Evolutionary conservation across 805 yeast species (phyloP).

Genomic region (Myxozyma sirexii): DNA sequence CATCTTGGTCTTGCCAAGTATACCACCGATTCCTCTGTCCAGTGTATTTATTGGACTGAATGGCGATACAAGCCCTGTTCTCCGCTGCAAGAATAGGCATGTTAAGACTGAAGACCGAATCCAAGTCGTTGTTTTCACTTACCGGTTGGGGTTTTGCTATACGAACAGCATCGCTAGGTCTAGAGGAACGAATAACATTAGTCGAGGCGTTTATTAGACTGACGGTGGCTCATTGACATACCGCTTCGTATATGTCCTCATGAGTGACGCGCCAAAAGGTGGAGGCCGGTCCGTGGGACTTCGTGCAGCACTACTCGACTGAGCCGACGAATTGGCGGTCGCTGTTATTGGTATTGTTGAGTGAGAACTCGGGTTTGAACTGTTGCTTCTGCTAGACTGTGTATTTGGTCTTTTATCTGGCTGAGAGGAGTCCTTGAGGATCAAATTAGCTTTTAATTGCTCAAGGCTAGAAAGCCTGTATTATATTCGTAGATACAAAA

Average conservation of each 20-base stretch:
- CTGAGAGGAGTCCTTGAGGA: not conserved
- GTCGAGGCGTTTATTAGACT: not conserved
- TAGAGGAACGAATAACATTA: not conserved
- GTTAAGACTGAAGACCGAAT: not conserved
- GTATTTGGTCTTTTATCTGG: no score
- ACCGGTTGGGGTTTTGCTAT: conserved; percentile 10
- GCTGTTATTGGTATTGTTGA: not conserved
- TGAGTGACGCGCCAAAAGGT: conserved; percentile 1
- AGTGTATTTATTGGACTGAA: conserved; percentile 8
- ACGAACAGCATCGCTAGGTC: conserved; percentile 6
- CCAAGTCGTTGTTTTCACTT: not conserved
- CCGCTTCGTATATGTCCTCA: conserved; percentile 1
- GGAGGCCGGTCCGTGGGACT: not conserved
- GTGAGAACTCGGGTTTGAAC: no score
- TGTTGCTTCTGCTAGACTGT: no score
- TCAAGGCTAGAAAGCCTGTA: not conserved
- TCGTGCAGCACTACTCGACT: not conserved
- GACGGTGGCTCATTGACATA: not conserved
- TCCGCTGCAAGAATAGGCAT: not conserved
- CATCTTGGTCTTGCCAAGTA: not conserved
- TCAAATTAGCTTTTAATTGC: not conserved
- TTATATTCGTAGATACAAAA: not conserved
- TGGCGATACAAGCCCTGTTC: not conserved
- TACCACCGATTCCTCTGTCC: not conserved
- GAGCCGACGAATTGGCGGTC: not conserved